Evolutionary conservation across 345 rosid species (phyloP).

Genomic region (Dovyalis caffra): DNA sequence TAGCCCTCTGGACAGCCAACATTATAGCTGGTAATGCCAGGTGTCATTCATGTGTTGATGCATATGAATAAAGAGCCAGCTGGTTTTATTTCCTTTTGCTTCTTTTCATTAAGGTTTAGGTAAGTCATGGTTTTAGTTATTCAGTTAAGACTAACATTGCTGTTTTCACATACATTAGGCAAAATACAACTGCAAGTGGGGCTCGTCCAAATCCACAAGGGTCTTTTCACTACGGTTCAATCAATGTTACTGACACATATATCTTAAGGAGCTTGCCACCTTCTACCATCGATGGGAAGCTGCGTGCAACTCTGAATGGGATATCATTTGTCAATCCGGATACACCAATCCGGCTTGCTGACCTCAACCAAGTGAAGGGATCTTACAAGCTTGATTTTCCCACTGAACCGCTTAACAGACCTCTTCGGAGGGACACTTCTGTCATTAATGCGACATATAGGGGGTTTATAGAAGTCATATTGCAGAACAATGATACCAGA

Average conservation of each 20-base stretch:
- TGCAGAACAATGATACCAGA: slow-evolving; percentile 89
- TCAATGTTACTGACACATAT: slow-evolving; percentile 76
- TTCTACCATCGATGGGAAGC: slow-evolving; percentile 51
- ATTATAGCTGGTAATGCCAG: neutral
- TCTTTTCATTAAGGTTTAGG: neutral
- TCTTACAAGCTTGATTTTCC: slow-evolving; percentile 90
- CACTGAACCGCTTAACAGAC: slow-evolving; percentile 54
- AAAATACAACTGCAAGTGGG: slow-evolving; percentile 85
- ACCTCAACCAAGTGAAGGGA: slow-evolving; percentile 65
- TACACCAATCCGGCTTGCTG: slow-evolving; percentile 80
- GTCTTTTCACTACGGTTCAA: slow-evolving; percentile 83
- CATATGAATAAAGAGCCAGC: neutral
- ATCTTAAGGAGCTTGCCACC: slow-evolving; percentile 71
- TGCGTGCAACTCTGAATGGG: slow-evolving; percentile 71
- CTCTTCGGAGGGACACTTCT: slow-evolving; percentile 58
- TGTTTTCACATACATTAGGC: slow-evolving; percentile 44
- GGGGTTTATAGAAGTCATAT: slow-evolving; percentile 77
- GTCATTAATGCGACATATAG: slow-evolving; percentile 81
- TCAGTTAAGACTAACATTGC: neutral
- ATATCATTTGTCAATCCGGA: slow-evolving; percentile 72
- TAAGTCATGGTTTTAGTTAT: neutral
- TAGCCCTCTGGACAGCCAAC: neutral
- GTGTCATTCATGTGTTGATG: neutral
- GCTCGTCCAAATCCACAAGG: slow-evolving; percentile 99
- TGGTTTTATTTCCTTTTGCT: neutral